Evolutionary conservation across 2,329 filamentous ascomycete species (phyloP).

Genomic region (Pseudocercospora fijiensis): DNA sequence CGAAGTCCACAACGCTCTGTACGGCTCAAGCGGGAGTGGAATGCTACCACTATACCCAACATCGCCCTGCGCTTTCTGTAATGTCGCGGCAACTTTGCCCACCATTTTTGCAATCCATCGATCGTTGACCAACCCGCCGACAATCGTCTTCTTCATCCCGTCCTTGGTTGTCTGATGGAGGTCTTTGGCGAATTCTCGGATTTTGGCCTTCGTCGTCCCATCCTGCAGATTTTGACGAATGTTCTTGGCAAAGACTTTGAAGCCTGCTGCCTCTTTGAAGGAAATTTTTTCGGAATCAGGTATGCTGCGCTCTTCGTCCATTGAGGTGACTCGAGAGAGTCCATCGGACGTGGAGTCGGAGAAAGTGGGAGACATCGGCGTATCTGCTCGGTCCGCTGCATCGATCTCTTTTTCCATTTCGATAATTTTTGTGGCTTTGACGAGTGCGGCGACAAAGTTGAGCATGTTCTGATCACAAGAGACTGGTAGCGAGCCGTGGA

Average conservation of each 20-base stretch:
- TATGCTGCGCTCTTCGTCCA: constrained; percentile 2
- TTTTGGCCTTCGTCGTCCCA: constrained; percentile 27
- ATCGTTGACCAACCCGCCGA: constrained; percentile 53
- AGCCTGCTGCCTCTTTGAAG: constrained; percentile 24
- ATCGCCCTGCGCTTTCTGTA: constrained; percentile 53
- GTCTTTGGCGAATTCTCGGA: constrained; percentile 36
- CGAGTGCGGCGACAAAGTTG: constrained; percentile 55
- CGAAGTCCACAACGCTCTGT: constrained; percentile 30
- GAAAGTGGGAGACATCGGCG: constrained; percentile 28
- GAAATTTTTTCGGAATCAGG: constrained; percentile 4
- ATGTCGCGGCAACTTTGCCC: constrained; percentile 51
- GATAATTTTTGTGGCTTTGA: constrained; percentile 59
- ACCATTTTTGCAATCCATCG: constrained; percentile 57
- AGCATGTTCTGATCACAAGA: constrained; percentile 54
- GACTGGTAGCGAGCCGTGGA: constrained; percentile 52
- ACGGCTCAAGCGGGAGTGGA: constrained; percentile 45
- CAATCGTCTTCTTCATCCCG: constrained; percentile 49
- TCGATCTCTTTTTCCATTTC: constrained; percentile 52
- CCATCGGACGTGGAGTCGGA: constrained; percentile 29
- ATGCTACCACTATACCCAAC: constrained; percentile 53
- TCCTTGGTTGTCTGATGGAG: constrained; percentile 42
- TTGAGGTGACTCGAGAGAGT: background rate
- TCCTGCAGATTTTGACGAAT: constrained; percentile 33
- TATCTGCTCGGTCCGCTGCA: constrained; percentile 28
- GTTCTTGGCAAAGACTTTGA: constrained; percentile 33